A percentile compares a stretch with the other conserved stretches of the same genome.
Conservation (phyloP, 2,329 filamentous ascomycete species). For the Hymenoscyphus albidus region DNA sequence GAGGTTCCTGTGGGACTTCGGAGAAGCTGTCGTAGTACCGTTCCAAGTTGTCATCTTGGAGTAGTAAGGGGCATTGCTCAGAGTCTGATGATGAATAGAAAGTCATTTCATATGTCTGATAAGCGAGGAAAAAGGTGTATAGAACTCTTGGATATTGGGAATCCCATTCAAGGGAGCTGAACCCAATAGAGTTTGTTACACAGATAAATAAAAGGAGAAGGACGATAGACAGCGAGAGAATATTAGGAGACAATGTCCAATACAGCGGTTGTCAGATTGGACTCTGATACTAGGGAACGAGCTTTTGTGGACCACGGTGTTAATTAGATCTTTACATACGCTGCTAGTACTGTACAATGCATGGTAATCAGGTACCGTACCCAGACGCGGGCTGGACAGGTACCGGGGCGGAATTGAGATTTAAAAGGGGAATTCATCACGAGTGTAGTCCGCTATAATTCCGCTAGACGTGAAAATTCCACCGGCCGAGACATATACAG, state of each 20-base stretch:
- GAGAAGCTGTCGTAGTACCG: not conserved
- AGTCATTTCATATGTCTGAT: not conserved
- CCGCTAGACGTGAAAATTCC: too few relatives aligned
- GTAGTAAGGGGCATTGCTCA: not conserved
- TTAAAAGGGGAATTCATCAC: too few relatives aligned
- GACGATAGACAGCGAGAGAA: not conserved
- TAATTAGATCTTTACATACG: not conserved
- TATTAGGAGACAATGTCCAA: not conserved
- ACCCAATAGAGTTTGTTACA: not conserved
- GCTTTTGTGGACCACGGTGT: not conserved
- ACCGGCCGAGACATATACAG: too few relatives aligned
- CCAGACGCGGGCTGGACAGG: not conserved
- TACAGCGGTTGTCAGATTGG: not conserved
- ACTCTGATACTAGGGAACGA: not conserved
- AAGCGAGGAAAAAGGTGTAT: not conserved
- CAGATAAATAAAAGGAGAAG: not conserved
- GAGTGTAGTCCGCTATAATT: too few relatives aligned
- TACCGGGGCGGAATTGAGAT: not conserved
- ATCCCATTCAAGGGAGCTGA: too few relatives aligned
- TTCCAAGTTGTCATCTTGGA: not conserved
- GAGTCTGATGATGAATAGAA: not conserved
- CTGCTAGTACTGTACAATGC: not conserved
- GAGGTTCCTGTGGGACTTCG: too few relatives aligned
- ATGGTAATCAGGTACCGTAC: not conserved
- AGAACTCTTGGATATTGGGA: too few relatives aligned